Evolutionary conservation across 805 yeast genomes (phyloP), one percentile per base, ranked within the genome.

Genomic region (Metschnikowia amazonensis): DNA sequence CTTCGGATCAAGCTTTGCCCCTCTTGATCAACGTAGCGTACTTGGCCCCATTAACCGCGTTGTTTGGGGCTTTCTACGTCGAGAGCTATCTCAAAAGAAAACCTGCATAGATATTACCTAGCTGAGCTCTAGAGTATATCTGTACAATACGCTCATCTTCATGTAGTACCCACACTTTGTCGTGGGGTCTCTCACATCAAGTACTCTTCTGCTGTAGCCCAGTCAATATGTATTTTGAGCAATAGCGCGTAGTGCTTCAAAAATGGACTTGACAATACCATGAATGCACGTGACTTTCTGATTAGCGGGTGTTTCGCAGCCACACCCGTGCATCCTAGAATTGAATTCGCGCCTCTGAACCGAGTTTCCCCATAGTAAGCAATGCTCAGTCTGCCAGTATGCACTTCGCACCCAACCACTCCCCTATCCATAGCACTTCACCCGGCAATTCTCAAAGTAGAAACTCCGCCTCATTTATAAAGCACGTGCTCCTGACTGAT

Each of bases 1-100:
- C 79, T 43, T 66, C 82, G 13, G 85, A 81, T 50, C 80, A 82
- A 60, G 79, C 84, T 1, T 69, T 82, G 57, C 84, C 88, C 1
- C 58, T 84, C 23, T 66, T 74, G 56, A 71, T 83, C 58, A 84
- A 81, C 57, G 86, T 84, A 32, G 64, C 72, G 17, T 84, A 83
- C 59, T 75, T 84, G 62, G 66, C 86, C 8, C 89, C 89, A 1
- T 72, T 82, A 66, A 82, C 89, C 13, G 70, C 76, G 40, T 69
- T 82, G 50, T 83, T 83, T 62, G 84, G 76, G 33, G 79, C 81
- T 13, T 82, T 82, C 57, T 82, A 80, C 67, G 66, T 82, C 40
- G 84, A 81, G 44, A 76, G 81, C 46, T 80, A 80, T 59, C 58
- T 70, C 38, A 70, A 66, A 52, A 45, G 52, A 27, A 48, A 51